phyloP scores from a whole-genome alignment of 2,329 filamentous ascomycete species.

The Sporothrix euskadiensis region DNA sequence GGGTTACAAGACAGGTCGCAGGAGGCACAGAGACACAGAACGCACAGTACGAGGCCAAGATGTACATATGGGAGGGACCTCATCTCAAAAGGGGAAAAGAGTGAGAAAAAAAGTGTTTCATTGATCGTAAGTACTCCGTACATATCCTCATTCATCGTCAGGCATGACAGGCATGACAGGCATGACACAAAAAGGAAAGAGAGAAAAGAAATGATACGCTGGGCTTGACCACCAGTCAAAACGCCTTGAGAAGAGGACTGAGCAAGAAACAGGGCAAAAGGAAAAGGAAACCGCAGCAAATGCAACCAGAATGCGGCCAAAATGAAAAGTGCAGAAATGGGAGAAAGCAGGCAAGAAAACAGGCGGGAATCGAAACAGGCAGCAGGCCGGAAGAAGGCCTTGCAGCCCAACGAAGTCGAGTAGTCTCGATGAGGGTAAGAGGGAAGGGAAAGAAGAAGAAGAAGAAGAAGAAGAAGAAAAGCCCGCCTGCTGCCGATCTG shows the following conservation, averaged over 20 bases:
- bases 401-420: neutral
- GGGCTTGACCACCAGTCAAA: slow-evolving; percentile 15
- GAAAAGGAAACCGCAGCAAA: neutral
- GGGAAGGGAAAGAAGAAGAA: neutral
- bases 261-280: slow-evolving; percentile 4
- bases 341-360: neutral
- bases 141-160: neutral
- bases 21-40: neutral
- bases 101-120: neutral
- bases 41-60: neutral
- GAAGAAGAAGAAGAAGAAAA: neutral
- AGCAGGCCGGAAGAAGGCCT: neutral
- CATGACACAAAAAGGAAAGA: neutral
- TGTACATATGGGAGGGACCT: neutral
- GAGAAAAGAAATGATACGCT: slow-evolving; percentile 12
- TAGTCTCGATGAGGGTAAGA: neutral
- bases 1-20: neutral
- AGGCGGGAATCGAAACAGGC: neutral
- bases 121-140: neutral
- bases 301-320: slow-evolving; percentile 14
- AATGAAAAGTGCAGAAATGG: neutral
- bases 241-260: neutral
- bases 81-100: neutral
- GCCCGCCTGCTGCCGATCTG: neutral
- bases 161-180: neutral